Conservation (phyloP, 2,329 filamentous ascomycete genomes). For the Beauveria caledonica region DNA sequence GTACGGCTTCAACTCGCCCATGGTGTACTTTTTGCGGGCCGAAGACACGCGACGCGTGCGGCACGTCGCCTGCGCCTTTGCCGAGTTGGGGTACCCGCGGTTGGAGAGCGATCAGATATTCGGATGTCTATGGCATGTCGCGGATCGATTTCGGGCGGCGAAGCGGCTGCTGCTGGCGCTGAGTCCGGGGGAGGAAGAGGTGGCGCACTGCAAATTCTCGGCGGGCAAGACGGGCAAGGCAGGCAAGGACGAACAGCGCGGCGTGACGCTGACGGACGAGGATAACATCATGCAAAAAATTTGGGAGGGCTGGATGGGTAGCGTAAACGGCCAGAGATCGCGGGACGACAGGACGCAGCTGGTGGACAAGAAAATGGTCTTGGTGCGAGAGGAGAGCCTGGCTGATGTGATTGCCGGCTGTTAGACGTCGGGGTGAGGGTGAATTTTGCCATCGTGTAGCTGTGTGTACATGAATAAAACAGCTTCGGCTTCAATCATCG, state of each 20-base stretch:
- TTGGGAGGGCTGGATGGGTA: conserved; percentile 38
- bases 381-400: conserved; percentile 36
- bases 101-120: conserved; percentile 38
- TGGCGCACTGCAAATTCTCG: conserved; percentile 8
- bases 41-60: conserved; percentile 36
- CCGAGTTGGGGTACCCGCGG: conserved; percentile 35
- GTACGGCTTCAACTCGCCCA: conserved; percentile 38
- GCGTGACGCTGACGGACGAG: conserved; percentile 16
- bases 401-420: conserved; percentile 24
- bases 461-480: neutral
- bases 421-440: neutral
- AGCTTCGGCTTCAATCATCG: neutral
- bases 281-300: conserved; percentile 39
- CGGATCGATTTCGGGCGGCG: conserved; percentile 34
- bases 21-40: conserved; percentile 39
- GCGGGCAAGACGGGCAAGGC: conserved; percentile 2
- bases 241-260: neutral
- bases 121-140: conserved; percentile 38
- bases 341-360: conserved; percentile 28
- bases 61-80: conserved; percentile 35
- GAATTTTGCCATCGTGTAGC: neutral
- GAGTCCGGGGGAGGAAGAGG: conserved; percentile 29
- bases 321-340: conserved; percentile 21
- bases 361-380: conserved; percentile 34
- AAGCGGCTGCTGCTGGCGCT: conserved; percentile 33